phyloP scores from a whole-genome alignment of 371 early-diverging fungal species.

The Cokeromyces recurvatus region DNA sequence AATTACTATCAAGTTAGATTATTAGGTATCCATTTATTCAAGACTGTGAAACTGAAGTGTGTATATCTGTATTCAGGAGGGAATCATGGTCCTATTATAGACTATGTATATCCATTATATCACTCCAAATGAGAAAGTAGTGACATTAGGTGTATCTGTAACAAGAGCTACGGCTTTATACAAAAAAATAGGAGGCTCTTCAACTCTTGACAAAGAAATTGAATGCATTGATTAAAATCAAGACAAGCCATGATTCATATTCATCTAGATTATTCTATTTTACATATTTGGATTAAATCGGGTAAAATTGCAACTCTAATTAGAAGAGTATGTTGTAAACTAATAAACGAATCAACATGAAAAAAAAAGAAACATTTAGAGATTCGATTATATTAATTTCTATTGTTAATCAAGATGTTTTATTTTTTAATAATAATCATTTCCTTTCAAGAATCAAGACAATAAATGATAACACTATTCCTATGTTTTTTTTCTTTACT shows the following conservation, averaged over 20 bases:
- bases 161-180: constrained; percentile 50
- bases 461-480: neutral
- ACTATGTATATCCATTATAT: constrained; percentile 36
- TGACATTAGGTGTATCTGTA: constrained; percentile 48
- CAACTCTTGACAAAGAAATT: constrained; percentile 45
- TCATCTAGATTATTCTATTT: constrained; percentile 44
- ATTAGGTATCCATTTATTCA: constrained; percentile 36
- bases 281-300: constrained; percentile 55
- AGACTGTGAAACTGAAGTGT: constrained; percentile 54
- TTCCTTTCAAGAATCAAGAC: neutral
- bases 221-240: constrained; percentile 33
- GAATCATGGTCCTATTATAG: constrained; percentile 47
- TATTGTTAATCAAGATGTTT: constrained; percentile 17
- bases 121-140: neutral
- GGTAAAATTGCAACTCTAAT: constrained; percentile 29
- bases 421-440: constrained; percentile 9
- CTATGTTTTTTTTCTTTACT: neutral
- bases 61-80: no score
- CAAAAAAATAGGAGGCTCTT: constrained; percentile 37
- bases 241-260: constrained; percentile 12
- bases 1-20: constrained; percentile 45
- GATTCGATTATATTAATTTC: constrained; percentile 26
- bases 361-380: neutral
- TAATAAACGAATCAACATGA: neutral
- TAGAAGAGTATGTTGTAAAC: constrained; percentile 10